Evolutionary conservation across 2,329 filamentous ascomycete species (phyloP), one percentile per base, ranked within the genome.

Genomic region (Exophiala sp.): DNA sequence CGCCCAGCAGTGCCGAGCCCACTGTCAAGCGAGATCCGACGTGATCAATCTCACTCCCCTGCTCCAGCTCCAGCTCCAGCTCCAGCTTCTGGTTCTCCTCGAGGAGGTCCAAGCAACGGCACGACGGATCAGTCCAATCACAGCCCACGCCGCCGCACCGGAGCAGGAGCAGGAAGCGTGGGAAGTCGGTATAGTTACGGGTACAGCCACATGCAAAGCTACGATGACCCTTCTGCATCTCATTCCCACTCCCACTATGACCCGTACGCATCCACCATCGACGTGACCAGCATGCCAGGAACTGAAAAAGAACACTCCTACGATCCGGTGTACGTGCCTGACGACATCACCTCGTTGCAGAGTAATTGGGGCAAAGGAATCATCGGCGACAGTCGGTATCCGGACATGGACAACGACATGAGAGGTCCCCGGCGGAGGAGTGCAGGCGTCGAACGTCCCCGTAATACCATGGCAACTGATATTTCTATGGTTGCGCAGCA

Each of bases 301-400:
- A 13, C 8, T 32, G 30, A 5, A n/a, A 5, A 9, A 13, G 11
- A 34, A 8, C 9, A n/a, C 18, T 37, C 11, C 19, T 37, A 37
- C 18, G n/a, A 18, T 3, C 34, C n/a, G 5, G 14, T 37, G 5
- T 16, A n/a, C 14, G 14, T 6, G 19, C 34, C 11, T 8, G 23
- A 43, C 24, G 29, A 30, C 13, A 23, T 21, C 37, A 24, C 13
- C 21, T 23, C 21, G 19, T 14, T 27, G 3, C n/a, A 18, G n/a
- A 18, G 10, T 24, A 16, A 10, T 41, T 10, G 9, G 16, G 42
- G 41, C 13, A 51, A 38, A 35, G 29, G 34, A 29, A 45, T 51
- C 7, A 48, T 51, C 14, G 50, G 49, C 38, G 52, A 58, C 47
- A 53, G 52, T 23, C n/a, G 55, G 2, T 53, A 58, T 23, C 55